phyloP scores from a whole-genome alignment of 2,329 filamentous ascomycete species.

The Verruconis gallopava region DNA sequence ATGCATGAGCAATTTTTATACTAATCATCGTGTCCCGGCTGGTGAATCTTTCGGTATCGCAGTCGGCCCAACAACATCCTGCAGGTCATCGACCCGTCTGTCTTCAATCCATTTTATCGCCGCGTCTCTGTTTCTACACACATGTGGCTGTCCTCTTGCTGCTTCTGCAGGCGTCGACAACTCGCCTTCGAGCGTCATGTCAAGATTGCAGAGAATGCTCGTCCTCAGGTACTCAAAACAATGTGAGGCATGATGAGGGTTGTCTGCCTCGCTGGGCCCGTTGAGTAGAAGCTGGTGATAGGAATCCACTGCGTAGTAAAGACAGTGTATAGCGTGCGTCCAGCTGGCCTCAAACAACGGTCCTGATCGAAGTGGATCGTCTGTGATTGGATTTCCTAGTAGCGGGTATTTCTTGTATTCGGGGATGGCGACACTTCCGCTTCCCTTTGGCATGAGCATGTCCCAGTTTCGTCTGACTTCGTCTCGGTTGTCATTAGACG shows the following conservation, averaged over 20 bases:
- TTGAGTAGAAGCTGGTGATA: constrained; percentile 23
- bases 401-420: constrained; percentile 20
- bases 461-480: constrained; percentile 4
- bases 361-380: constrained; percentile 20
- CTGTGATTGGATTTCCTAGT: constrained; percentile 20
- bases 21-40: too few relatives aligned
- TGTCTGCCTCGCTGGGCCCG: constrained; percentile 18
- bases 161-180: constrained; percentile 12
- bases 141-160: constrained; percentile 18
- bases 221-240: constrained; percentile 24
- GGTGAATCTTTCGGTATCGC: too few relatives aligned
- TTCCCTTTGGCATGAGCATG: constrained; percentile 15
- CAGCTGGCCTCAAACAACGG: constrained; percentile 22
- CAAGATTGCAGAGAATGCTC: constrained; percentile 21
- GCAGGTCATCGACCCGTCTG: constrained; percentile 21
- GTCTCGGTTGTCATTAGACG: constrained; percentile 1
- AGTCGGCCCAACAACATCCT: constrained; percentile 21
- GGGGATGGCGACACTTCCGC: constrained; percentile 20
- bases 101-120: constrained; percentile 21
- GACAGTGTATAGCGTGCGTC: constrained; percentile 23
- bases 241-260: constrained; percentile 17
- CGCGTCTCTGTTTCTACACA: constrained; percentile 21
- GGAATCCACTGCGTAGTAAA: constrained; percentile 21
- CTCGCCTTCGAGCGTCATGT: constrained; percentile 23
- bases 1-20: too few relatives aligned